Base-by-base conservation (phyloP, 2,329 filamentous ascomycete species). In the Zasmidium cellare region DNA sequence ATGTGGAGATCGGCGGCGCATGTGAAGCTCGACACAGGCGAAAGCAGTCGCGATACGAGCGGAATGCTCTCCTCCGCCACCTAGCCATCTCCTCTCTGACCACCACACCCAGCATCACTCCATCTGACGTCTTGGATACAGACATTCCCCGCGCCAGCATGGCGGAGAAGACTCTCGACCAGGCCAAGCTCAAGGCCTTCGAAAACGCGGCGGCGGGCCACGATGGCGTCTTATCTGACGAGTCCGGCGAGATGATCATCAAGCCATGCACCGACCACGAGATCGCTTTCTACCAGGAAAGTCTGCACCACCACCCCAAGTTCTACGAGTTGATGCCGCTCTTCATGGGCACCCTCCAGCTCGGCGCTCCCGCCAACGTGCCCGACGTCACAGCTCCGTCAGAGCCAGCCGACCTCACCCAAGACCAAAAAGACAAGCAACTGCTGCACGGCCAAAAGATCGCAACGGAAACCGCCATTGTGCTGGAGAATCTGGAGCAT, bases 191-290 rank as follows among this genome's bases (percentile, higher is more conserved):
- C 47, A 79, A 86, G 65, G 82, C 86, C 54, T 94, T 89, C 76
- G 84, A 85, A 67, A 82, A 91, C 70, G 90, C 88, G 51, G 91
- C 92, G 61, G 91, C 91, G 62, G 91, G 91, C 76, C 91, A 96
- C 77, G 92, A 96, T 66, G 94, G 94, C 64, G 93, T 96, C 48
- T 84, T 96, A 68, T 92, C 88, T 71, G 91, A 96, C 70, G 81
- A 84, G 55, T 86, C 90, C 53, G 94, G 94, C 72, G 85, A 89
- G 63, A 81, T 97, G 31, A 90, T 99, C 72, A 91, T 97, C 72
- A 99, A 99, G 76, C 94, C 94, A 18, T 97, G 93, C 75, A 96
- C 90, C 0, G 78, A 86, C 62, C 82, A 87, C 63, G 94, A 99
- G 77, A 86, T 97, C 67, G 82, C 86, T 46, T 99, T 99, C 75